phyloP scores from a whole-genome alignment of 1,139 yeast genomes.

The Pichia sp. region DNA sequence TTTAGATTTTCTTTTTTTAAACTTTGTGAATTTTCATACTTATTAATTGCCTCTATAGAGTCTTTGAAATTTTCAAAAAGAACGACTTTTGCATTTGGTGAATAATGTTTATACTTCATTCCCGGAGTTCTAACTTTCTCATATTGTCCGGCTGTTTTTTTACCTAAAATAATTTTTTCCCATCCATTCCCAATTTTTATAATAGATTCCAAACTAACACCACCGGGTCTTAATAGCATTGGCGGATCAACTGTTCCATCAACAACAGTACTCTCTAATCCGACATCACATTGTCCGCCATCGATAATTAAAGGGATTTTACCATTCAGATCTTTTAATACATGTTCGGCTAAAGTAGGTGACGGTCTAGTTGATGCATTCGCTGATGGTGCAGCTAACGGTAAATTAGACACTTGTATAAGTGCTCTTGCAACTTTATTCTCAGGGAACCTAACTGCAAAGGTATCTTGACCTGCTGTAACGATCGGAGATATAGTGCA shows the following conservation, averaged over 20 bases:
- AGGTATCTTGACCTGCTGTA: constrained; percentile 82
- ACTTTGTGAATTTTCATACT: constrained; percentile 28
- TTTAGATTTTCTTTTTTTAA: constrained; percentile 20
- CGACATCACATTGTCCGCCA: constrained; percentile 88
- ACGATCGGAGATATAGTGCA: constrained; percentile 64
- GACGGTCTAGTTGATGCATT: constrained; percentile 94
- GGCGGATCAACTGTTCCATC: constrained; percentile 88
- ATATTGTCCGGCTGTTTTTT: constrained; percentile 53
- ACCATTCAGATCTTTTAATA: constrained; percentile 68
- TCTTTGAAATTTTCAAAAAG: constrained; percentile 44
- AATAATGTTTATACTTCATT: constrained; percentile 93
- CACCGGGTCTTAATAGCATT: constrained; percentile 87
- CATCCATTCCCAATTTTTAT: constrained; percentile 50
- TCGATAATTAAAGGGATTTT: constrained; percentile 82
- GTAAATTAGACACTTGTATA: constrained; percentile 79
- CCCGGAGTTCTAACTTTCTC: constrained; percentile 93
- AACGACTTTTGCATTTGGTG: constrained; percentile 81
- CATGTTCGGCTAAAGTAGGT: constrained; percentile 86
- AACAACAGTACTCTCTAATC: constrained; percentile 89
- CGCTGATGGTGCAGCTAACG: constrained; percentile 96
- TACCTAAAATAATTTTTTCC: constrained; percentile 58
- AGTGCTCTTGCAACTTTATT: constrained; percentile 89
- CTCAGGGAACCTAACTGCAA: constrained; percentile 84
- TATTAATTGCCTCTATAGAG: constrained; percentile 33
- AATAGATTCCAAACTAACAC: constrained; percentile 76